Conservation (phyloP, 352 stramenopile species). For the Phytophthora pistaciae region DNA sequence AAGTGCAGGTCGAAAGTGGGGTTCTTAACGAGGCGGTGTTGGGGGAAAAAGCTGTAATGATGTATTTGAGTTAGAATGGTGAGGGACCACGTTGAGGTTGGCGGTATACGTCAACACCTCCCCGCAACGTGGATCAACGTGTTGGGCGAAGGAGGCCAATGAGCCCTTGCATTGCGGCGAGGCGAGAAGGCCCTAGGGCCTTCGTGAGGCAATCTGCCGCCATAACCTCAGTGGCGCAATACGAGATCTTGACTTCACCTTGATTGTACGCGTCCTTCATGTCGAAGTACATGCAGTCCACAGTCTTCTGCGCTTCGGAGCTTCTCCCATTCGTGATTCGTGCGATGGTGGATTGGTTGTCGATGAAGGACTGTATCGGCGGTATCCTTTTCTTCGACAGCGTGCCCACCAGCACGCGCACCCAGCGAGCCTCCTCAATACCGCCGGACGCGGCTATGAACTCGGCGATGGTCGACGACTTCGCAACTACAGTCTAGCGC, state of each 20-base stretch:
- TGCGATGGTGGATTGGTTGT: neutral
- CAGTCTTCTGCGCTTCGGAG: neutral
- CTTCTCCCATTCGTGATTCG: neutral
- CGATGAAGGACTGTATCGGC: neutral
- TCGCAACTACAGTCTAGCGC: neutral
- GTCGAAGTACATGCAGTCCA: neutral
- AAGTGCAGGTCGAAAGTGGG: too few relatives aligned
- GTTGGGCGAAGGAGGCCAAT: neutral
- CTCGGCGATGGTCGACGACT: conserved; percentile 4
- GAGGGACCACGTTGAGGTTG: neutral
- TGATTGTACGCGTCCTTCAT: neutral
- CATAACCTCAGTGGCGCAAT: neutral
- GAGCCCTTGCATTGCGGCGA: neutral
- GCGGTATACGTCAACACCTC: neutral
- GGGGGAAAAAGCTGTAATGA: too few relatives aligned
- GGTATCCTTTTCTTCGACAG: neutral
- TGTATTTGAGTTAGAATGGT: too few relatives aligned
- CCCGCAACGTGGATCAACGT: neutral
- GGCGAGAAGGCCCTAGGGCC: neutral
- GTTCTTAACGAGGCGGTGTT: too few relatives aligned
- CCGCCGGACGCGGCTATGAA: conserved; percentile 1
- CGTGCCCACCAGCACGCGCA: neutral
- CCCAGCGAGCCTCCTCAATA: neutral
- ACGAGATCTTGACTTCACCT: neutral
- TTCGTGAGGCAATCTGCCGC: neutral